Evolutionary conservation across 2,329 filamentous ascomycete species (phyloP).

Genomic region (Aspergillus unguis): DNA sequence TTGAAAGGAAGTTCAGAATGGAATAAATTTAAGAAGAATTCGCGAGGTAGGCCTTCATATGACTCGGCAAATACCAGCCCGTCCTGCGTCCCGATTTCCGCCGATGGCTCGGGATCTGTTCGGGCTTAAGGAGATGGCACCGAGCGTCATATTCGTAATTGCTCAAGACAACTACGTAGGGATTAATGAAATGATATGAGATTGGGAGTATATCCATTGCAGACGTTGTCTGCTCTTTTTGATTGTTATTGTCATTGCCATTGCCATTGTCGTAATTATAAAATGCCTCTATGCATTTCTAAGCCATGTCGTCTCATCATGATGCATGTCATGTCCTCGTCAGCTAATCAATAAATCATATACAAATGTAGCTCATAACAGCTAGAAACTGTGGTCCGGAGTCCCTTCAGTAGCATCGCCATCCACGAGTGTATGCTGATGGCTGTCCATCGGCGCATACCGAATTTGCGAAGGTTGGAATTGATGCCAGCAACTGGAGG

Average conservation of each 20-base stretch:
- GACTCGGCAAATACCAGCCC: slow-evolving; percentile 19
- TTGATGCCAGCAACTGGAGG: slow-evolving; percentile 45
- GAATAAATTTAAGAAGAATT: not conserved
- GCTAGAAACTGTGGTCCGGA: not conserved
- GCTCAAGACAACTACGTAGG: not conserved
- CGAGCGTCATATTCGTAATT: not conserved
- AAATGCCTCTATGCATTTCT: not conserved
- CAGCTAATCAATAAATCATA: not conserved
- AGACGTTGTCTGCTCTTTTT: not conserved
- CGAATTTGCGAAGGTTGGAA: slow-evolving; percentile 35
- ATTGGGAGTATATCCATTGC: slow-evolving; percentile 1
- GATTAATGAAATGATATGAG: not conserved
- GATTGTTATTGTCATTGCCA: not conserved
- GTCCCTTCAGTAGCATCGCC: slow-evolving; percentile 21
- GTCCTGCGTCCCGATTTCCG: slow-evolving; percentile 22
- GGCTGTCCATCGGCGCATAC: slow-evolving; percentile 28
- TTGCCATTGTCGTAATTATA: not conserved
- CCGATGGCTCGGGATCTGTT: slow-evolving; percentile 16
- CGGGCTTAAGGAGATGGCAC: slow-evolving; percentile 12
- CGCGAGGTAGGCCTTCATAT: slow-evolving; percentile 5
- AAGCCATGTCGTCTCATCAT: not conserved
- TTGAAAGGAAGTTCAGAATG: slow-evolving; percentile 3
- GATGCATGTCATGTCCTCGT: slow-evolving; percentile 7
- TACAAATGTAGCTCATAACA: not conserved
- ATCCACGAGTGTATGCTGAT: slow-evolving; percentile 19